Base-by-base conservation (phyloP, 192 early-diverging fungal genomes). In the Helicostylum pulchrum region DNA sequence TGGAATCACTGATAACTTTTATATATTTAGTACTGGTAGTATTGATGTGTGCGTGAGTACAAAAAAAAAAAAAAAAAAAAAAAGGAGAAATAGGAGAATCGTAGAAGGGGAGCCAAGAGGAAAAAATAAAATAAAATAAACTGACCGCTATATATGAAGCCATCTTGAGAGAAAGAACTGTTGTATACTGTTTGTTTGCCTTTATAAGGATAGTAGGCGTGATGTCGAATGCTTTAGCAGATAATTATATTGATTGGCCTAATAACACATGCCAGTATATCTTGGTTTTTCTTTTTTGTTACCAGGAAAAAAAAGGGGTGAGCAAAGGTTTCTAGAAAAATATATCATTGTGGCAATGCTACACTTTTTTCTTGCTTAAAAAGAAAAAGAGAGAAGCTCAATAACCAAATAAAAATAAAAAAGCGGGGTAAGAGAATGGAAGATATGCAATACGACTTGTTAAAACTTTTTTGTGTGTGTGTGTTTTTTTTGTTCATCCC, bases 401-500 rank as follows among this genome's bases (percentile, higher is more conserved):
- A 26, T 26, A 26, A 26, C 26, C 26, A 26, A 26, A 39, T 3
- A 56, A 30, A 26, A 26, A 39, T 3, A 56, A 30, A 56, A 56
- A 56, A 56, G 54, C 54, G 54, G 54, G 34, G 54, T 34, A 56
- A n/a, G 31, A 17, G 30, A 36, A 55, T 34, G 53, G 53, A 31
- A 55, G 32, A 32, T 34, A 56, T 30, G 36, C 36, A 39, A 39
- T 39, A 39, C 36, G 36, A 39, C 36, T 56, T 56, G 54, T 17
- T 36, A 14, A 56, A 56, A 56, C 53, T n/a, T 54, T 54, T 54
- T 53, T 54, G n/a, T n/a, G n/a, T n/a, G n/a, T n/a, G n/a, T n/a
- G 17, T 32, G 30, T 36, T 30, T 19, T 56, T 34, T 34, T 34
- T 19, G 31, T 56, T 30, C 31, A 34, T 34, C 34, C 54, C 54